A percentile compares a stretch with the other conserved stretches of the same genome.
phyloP scores from a whole-genome alignment of 352 stramenopile genomes.

The Globisporangium nodosum region DNA sequence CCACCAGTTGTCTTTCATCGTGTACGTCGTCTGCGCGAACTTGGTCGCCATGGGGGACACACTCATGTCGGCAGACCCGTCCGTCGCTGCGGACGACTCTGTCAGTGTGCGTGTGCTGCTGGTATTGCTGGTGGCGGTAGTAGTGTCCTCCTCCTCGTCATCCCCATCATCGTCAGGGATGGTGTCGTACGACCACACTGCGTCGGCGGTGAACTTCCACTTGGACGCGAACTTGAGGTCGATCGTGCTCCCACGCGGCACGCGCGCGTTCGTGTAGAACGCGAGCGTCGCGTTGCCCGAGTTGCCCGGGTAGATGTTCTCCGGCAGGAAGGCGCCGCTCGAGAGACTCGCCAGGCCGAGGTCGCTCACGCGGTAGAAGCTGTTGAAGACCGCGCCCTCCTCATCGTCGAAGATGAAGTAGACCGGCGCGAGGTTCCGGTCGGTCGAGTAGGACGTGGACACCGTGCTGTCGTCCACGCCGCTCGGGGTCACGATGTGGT shows the following conservation, averaged over 20 bases:
- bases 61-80: not conserved
- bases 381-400: constrained; percentile 54
- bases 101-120: not conserved
- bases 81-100: not conserved
- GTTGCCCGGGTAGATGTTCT: constrained; percentile 84
- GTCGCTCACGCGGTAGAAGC: constrained; percentile 53
- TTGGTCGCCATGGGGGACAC: not conserved
- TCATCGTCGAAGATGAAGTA: constrained; percentile 75
- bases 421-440: constrained; percentile 53
- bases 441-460: constrained; percentile 39
- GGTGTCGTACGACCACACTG: constrained; percentile 49
- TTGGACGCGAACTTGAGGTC: constrained; percentile 50
- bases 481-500: constrained; percentile 53
- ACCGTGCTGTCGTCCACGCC: constrained; percentile 40
- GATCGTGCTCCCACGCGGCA: constrained; percentile 44
- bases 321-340: constrained; percentile 70
- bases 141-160: not conserved
- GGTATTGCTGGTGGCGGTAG: not conserved
- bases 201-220: constrained; percentile 52
- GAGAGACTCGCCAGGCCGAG: constrained; percentile 41
- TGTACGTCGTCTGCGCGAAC: constrained; percentile 9
- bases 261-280: constrained; percentile 67
- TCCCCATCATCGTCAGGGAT: constrained; percentile 13
- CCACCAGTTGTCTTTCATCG: constrained; percentile 26
- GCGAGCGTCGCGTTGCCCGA: constrained; percentile 66